phyloP scores from a whole-genome alignment of 2,329 filamentous ascomycete species.

The Cercospora sojina region DNA sequence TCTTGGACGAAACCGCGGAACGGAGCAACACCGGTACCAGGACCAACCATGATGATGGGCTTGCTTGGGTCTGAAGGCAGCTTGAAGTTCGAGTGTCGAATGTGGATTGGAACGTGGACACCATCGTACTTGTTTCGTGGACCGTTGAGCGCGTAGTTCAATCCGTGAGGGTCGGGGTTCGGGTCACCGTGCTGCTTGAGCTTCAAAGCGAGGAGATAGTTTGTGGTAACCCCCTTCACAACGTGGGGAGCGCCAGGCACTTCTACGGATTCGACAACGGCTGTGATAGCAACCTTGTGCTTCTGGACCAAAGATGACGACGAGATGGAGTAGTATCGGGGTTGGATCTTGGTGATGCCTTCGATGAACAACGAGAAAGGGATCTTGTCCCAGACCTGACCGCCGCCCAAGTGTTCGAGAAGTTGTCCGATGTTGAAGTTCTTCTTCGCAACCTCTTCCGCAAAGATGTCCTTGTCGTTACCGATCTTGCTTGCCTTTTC shows the following conservation, averaged over 20 bases:
- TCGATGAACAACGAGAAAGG: constrained; percentile 96
- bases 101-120: constrained; percentile 89
- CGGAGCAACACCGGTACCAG: constrained; percentile 92
- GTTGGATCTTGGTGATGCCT: constrained; percentile 89
- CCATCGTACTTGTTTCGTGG: constrained; percentile 97
- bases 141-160: constrained; percentile 82
- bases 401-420: constrained; percentile 69
- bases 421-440: constrained; percentile 89
- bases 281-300: constrained; percentile 91
- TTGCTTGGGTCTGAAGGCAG: constrained; percentile 91
- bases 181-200: constrained; percentile 93
- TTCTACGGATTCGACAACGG: constrained; percentile 81
- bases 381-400: constrained; percentile 75
- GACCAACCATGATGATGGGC: constrained; percentile 93
- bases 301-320: constrained; percentile 93
- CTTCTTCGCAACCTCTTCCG: constrained; percentile 74
- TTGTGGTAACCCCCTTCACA: constrained; percentile 93
- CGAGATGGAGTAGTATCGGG: constrained; percentile 98
- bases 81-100: constrained; percentile 99
- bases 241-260: constrained; percentile 74
- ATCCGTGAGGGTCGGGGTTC: constrained; percentile 75
- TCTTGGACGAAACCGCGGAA: constrained; percentile 97
- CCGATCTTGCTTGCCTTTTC: constrained; percentile 85
- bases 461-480: constrained; percentile 93
- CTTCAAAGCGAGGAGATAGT: constrained; percentile 92